phyloP scores from a whole-genome alignment of 495 filamentous ascomycete species.

The Penicillium antarcticum region DNA sequence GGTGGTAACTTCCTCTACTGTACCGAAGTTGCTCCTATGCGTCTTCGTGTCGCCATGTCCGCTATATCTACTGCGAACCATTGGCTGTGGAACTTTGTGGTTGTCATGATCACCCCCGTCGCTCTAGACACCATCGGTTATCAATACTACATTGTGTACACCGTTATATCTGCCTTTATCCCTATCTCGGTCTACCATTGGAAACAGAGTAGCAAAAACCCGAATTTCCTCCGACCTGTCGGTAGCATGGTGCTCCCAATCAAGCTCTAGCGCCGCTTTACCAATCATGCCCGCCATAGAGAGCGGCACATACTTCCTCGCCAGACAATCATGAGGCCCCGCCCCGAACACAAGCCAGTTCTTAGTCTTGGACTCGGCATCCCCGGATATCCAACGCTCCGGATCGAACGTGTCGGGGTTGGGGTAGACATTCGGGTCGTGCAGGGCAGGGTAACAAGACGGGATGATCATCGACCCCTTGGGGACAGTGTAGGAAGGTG shows the following conservation, averaged over 20 bases:
- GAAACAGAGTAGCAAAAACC: slow-evolving; percentile 94
- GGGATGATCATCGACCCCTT: slow-evolving; percentile 92
- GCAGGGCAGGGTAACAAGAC: slow-evolving; percentile 79
- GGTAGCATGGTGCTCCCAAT: slow-evolving; percentile 85
- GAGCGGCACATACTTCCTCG: slow-evolving; percentile 79
- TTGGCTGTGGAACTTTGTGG: slow-evolving; percentile 45
- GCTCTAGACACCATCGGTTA: slow-evolving; percentile 50
- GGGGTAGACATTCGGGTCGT: slow-evolving; percentile 83
- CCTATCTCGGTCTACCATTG: slow-evolving; percentile 63
- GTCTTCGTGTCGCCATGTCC: slow-evolving; percentile 49
- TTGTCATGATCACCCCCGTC: slow-evolving; percentile 55
- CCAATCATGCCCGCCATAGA: slow-evolving; percentile 86
- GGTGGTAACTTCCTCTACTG: slow-evolving; percentile 55
- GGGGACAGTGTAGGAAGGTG: slow-evolving; percentile 75
- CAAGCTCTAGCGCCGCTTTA: slow-evolving; percentile 74
- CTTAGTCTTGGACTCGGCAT: slow-evolving; percentile 86
- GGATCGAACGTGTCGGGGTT: slow-evolving; percentile 78
- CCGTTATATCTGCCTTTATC: slow-evolving; percentile 25
- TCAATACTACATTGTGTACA: slow-evolving; percentile 57
- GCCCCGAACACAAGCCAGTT: slow-evolving; percentile 96
- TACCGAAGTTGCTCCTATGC: slow-evolving; percentile 51
- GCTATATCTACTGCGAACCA: slow-evolving; percentile 49
- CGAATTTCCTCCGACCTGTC: slow-evolving; percentile 80
- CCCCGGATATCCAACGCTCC: slow-evolving; percentile 84
- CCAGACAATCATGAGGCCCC: slow-evolving; percentile 89